These are phyloP conservation scores for Epichloe sibirici DNA, from an alignment of 2,329 filamentous ascomycete species.

Conservation along the genomic window DNA sequence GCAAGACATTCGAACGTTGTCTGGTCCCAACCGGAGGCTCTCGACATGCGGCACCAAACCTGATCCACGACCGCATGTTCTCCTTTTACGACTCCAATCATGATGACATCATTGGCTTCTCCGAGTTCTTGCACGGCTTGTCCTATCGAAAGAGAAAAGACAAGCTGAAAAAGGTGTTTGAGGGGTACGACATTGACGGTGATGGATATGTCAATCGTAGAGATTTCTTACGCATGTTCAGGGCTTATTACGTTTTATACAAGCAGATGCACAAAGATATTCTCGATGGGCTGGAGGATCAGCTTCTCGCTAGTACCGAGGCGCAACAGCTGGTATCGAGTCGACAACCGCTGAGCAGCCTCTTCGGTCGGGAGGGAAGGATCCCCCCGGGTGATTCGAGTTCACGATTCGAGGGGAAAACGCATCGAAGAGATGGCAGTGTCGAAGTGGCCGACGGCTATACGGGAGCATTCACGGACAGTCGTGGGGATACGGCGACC, in stretches of 20 bases:
- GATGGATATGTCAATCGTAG: constrained; percentile 77
- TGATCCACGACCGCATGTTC: constrained; percentile 94
- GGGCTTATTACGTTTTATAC: constrained; percentile 83
- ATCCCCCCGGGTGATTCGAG: constrained; percentile 51
- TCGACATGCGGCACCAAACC: constrained; percentile 66
- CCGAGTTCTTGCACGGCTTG: constrained; percentile 79
- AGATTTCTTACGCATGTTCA: constrained; percentile 84
- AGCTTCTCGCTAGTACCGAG: constrained; percentile 62
- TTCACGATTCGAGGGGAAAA: constrained; percentile 51
- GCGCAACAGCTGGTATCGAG: constrained; percentile 65
- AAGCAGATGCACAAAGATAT: constrained; percentile 83
- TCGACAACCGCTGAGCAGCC: constrained; percentile 61
- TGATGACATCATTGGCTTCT: constrained; percentile 81
- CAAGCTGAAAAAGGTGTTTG: constrained; percentile 62
- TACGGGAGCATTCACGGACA: constrained; percentile 43
- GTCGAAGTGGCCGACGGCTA: constrained; percentile 49
- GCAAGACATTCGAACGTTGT: constrained; percentile 83
- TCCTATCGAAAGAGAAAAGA: constrained; percentile 57
- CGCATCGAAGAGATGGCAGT: constrained; percentile 49
- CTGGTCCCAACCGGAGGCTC: constrained; percentile 77
- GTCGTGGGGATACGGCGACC: constrained; percentile 46
- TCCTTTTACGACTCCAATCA: constrained; percentile 88
- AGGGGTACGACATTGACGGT: constrained; percentile 80
- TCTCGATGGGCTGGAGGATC: constrained; percentile 64
- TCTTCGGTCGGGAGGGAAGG: constrained; percentile 60